Evolutionary conservation across 805 yeast species (phyloP), one percentile per base, ranked within the genome.

Genomic region (Lachancea sp.): DNA sequence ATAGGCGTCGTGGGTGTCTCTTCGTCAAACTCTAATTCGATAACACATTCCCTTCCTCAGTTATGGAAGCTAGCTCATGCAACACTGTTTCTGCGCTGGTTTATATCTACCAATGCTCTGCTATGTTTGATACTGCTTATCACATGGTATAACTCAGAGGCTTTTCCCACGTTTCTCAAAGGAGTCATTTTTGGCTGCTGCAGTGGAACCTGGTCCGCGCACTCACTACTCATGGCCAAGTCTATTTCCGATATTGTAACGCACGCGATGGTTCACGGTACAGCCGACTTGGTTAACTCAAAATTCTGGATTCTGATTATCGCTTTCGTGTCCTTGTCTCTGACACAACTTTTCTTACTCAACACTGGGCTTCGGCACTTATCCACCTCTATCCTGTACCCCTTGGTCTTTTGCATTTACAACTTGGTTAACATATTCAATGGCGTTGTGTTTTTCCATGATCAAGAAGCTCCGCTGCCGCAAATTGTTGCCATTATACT

Each of bases 221-320:
- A 85, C 56, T 83, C 95, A 2, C 70, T 88, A 36, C 68, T 88
- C 42, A 71, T 86, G 61, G 95, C 95, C n/a, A 87, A 87, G 60
- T 77, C 88, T 0, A 74, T 84, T 0, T 83, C 87, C 16, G 94
- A 84, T 51, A 74, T 84, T 9, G 52, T 82, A 2, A 58, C 82
- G 2, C 68, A 63, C 20, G 44, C 43, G 8, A 29, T 41, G 28
- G 7, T 37, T 11, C 41, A 40, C 35, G 17, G 19, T 20, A 28
- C 31, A 6, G 21, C 31, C 7, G 43, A 40, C 20, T 36, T 40
- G 24, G 19, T 8, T n/a, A 26, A 15, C 32, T 28, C 33, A 17
- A 9, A 16, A 7, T 37, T 44, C 19, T 28, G 34, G 36, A 20
- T 40, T 12, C 41, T 43, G 8, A 67, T 83, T 13, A 33, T 64